Evolutionary conservation across 1,284 basidiomycete species (phyloP).

Genomic region (Trichosporon faecale): DNA sequence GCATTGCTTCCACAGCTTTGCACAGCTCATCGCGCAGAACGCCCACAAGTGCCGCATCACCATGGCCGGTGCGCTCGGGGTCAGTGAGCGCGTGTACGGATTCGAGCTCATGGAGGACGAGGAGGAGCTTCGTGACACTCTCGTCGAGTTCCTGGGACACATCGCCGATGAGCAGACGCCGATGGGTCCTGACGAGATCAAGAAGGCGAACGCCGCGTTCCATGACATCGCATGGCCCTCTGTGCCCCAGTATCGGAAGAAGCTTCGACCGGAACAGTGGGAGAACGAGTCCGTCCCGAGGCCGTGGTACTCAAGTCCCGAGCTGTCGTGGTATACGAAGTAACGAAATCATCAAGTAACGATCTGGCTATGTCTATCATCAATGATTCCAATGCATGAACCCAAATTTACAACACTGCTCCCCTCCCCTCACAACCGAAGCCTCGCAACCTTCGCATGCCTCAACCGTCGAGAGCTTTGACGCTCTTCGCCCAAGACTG

Average conservation of each 20-base stretch:
- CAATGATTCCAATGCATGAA: not conserved
- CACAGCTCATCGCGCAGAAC: slow-evolving; percentile 4
- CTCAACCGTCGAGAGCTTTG: slow-evolving; percentile 12
- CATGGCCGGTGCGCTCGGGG: not conserved
- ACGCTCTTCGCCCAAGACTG: slow-evolving; percentile 17
- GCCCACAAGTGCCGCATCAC: not conserved
- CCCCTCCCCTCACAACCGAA: too few relatives aligned
- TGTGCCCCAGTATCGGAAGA: not conserved
- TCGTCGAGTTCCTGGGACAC: not conserved
- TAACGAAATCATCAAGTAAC: not conserved
- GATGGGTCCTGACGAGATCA: not conserved
- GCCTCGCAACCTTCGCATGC: not conserved
- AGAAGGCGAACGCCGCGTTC: not conserved
- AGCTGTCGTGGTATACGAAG: not conserved
- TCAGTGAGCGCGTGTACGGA: not conserved
- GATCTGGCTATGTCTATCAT: not conserved
- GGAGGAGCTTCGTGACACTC: not conserved
- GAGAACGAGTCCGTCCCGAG: not conserved
- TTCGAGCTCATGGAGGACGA: not conserved
- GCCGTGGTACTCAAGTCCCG: not conserved
- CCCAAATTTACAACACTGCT: not conserved
- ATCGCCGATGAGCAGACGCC: not conserved
- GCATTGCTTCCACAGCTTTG: not conserved
- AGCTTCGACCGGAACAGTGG: not conserved
- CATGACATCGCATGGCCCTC: not conserved